A percentile compares a stretch with the other conserved stretches of the same genome.
Evolutionary conservation across 2,329 filamentous ascomycete genomes (phyloP).

Genomic region (Phialophora chinensis): DNA sequence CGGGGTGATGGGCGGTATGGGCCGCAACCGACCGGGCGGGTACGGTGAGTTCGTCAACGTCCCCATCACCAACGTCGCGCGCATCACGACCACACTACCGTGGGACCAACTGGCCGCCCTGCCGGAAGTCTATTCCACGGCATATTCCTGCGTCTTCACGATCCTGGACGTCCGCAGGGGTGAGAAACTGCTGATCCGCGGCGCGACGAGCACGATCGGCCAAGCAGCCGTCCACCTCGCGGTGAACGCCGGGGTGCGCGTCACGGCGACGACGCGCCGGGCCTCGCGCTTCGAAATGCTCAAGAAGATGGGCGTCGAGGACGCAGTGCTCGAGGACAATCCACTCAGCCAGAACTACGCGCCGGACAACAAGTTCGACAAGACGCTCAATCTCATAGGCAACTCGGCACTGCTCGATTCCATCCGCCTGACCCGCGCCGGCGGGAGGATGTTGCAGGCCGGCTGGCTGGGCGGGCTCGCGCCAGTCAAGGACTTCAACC

Average conservation of each 20-base stretch:
- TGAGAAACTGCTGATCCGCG: slow-evolving; percentile 49
- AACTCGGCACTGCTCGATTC: slow-evolving; percentile 50
- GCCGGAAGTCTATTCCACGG: slow-evolving; percentile 50
- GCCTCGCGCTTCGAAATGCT: slow-evolving; percentile 42
- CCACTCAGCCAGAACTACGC: slow-evolving; percentile 36
- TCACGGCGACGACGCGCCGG: slow-evolving; percentile 50
- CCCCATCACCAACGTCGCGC: slow-evolving; percentile 45
- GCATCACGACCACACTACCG: slow-evolving; percentile 40
- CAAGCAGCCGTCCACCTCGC: slow-evolving; percentile 50
- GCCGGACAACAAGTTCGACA: slow-evolving; percentile 44
- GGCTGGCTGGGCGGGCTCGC: slow-evolving; percentile 52
- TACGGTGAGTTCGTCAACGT: slow-evolving; percentile 51
- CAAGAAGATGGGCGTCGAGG: slow-evolving; percentile 42
- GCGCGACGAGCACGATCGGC: slow-evolving; percentile 51
- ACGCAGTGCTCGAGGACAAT: slow-evolving; percentile 41
- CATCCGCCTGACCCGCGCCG: slow-evolving; percentile 44
- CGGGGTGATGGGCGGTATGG: slow-evolving; percentile 53
- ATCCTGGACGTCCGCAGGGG: slow-evolving; percentile 46
- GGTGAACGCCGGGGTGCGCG: slow-evolving; percentile 45
- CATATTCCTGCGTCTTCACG: slow-evolving; percentile 49
- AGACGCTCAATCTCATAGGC: slow-evolving; percentile 49
- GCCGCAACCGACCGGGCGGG: slow-evolving; percentile 47
- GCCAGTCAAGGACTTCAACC: slow-evolving; percentile 51
- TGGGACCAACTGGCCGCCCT: slow-evolving; percentile 52
- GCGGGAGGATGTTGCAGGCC: slow-evolving; percentile 48